Evolutionary conservation across 2,329 filamentous ascomycete genomes (phyloP).

Genomic region (Ambrosiella cleistominuta): DNA sequence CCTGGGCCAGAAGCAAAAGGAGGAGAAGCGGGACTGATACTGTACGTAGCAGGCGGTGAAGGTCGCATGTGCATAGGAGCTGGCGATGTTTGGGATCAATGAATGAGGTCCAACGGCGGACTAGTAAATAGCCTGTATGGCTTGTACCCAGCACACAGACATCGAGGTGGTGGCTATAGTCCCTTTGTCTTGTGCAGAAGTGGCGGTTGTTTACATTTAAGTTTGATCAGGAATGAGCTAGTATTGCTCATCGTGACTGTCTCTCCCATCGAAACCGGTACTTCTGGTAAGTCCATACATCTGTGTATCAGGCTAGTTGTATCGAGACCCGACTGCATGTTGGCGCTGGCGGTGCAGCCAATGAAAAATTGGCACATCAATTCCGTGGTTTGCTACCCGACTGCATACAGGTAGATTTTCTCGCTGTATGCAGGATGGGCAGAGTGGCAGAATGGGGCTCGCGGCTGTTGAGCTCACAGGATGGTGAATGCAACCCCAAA

Average conservation of each 20-base stretch:
- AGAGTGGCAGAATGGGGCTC: neutral
- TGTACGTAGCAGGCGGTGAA: conserved; percentile 10
- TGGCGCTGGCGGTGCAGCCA: neutral
- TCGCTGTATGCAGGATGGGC: neutral
- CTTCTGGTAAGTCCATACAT: neutral
- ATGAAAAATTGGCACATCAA: neutral
- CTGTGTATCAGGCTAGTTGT: neutral
- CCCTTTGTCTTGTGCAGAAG: no score
- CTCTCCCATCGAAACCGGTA: neutral
- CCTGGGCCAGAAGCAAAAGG: conserved; percentile 10
- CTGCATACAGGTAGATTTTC: neutral
- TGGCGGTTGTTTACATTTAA: no score
- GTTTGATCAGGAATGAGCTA: no score
- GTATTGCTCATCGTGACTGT: no score
- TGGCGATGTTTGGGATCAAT: neutral
- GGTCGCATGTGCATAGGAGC: neutral
- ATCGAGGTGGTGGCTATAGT: no score
- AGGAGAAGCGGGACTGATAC: conserved; percentile 1
- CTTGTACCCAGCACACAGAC: neutral
- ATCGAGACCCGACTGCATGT: neutral
- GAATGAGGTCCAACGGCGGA: neutral
- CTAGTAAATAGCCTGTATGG: neutral
- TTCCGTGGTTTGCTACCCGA: neutral
- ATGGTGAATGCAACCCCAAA: no score
- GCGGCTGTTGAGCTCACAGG: neutral